These are phyloP conservation scores for Periconia sp. DNA, from an alignment of 2,329 filamentous ascomycete genomes.

Conservation along the genomic window DNA sequence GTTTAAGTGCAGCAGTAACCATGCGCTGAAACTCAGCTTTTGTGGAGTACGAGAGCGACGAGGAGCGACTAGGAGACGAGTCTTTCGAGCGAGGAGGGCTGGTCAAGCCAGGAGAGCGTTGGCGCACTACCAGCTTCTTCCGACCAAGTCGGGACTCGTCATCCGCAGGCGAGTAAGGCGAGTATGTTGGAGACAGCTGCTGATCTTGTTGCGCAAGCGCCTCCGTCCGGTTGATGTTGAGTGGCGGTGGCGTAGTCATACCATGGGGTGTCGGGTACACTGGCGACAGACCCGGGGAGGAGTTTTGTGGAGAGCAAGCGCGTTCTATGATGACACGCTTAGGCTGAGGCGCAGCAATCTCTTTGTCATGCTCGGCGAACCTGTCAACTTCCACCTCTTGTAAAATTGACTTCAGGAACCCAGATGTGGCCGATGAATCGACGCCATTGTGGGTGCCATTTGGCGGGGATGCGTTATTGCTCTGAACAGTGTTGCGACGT, in stretches of 20 bases:
- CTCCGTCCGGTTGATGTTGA: conserved; percentile 64
- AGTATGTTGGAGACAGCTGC: conserved; percentile 74
- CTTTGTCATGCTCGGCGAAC: conserved; percentile 41
- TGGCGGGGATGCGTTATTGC: conserved; percentile 35
- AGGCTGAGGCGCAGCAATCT: conserved; percentile 48
- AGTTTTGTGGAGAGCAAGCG: conserved; percentile 53
- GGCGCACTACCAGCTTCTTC: conserved; percentile 33
- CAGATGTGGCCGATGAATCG: conserved; percentile 61
- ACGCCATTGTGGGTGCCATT: conserved; percentile 23
- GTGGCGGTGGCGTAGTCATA: conserved; percentile 71
- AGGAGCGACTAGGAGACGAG: conserved; percentile 69
- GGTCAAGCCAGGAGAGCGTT: conserved; percentile 39
- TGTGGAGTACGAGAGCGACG: conserved; percentile 74
- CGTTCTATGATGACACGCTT: conserved; percentile 48
- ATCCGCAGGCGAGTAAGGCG: conserved; percentile 64
- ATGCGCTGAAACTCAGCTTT: conserved; percentile 90
- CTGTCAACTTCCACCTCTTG: conserved; percentile 77
- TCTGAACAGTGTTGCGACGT: conserved; percentile 33
- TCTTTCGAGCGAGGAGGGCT: conserved; percentile 62
- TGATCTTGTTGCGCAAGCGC: conserved; percentile 59
- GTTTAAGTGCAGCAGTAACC: conserved; percentile 81
- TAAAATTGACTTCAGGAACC: conserved; percentile 84
- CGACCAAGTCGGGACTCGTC: conserved; percentile 46
- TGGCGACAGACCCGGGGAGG: conserved; percentile 73
- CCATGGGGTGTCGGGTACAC: conserved; percentile 71